Percentiles rank a stretch among this genome's conserved stretches.
These are phyloP conservation scores for Neotropicomus parvogracilis DNA, from an alignment of 1,284 basidiomycete genomes.

Conservation along the genomic window DNA sequence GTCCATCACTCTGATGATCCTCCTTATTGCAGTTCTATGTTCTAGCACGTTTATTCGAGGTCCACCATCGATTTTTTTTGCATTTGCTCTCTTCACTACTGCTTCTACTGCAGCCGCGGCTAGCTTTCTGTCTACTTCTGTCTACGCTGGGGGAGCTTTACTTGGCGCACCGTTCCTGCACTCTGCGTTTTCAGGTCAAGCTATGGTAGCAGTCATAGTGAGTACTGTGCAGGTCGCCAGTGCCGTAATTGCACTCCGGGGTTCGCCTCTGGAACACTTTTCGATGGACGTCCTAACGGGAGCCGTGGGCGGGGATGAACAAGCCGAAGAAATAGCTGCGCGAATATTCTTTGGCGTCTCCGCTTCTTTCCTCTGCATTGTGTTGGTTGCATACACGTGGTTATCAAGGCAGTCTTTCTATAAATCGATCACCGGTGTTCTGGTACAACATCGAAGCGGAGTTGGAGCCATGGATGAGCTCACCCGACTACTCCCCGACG, in stretches of 20 bases:
- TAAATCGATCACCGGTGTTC: background rate
- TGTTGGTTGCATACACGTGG: background rate
- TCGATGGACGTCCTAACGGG: too few species aligned
- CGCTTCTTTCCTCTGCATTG: background rate
- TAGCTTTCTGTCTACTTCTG: background rate
- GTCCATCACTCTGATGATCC: background rate
- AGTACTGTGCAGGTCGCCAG: slow-evolving; percentile 1
- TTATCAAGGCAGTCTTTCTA: background rate
- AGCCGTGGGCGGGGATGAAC: background rate
- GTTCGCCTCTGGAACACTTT: background rate
- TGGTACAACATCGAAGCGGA: background rate
- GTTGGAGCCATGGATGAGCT: background rate
- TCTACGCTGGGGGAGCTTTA: background rate
- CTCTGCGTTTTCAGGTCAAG: background rate
- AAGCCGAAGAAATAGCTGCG: background rate
- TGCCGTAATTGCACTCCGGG: background rate
- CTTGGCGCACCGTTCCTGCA: background rate
- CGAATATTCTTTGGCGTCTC: slow-evolving; percentile 1
- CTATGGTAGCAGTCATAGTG: background rate
- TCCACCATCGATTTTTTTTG: background rate
- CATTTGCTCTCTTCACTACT: background rate
- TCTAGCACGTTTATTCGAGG: background rate
- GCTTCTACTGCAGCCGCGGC: background rate
- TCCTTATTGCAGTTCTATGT: background rate
- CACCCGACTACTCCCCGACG: background rate